A percentile compares a stretch with the other conserved stretches of the same genome.
Conservation (phyloP, 257 asterid species). For the Rhazya stricta region DNA sequence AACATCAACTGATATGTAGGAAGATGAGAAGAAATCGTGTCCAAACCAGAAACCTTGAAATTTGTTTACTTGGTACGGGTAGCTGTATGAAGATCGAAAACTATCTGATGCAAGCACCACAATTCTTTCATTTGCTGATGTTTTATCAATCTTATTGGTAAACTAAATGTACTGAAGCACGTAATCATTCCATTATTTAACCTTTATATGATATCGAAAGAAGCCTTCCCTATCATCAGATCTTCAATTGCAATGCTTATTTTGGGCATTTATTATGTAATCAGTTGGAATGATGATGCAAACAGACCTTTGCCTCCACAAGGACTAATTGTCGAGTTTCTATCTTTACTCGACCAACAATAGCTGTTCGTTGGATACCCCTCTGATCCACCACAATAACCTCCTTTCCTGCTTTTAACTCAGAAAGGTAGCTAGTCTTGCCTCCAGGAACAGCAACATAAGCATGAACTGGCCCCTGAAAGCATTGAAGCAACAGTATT, state of each 20-base stretch:
- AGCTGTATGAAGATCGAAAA: neutral
- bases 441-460: constrained; percentile 78
- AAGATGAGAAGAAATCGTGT: neutral
- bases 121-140: neutral
- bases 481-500: neutral
- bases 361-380: constrained; percentile 71
- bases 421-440: constrained; percentile 80
- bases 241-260: neutral
- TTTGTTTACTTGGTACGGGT: neutral
- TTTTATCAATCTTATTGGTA: neutral
- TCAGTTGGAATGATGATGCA: neutral
- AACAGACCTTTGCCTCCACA: constrained; percentile 70
- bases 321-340: constrained; percentile 80
- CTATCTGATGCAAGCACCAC: neutral
- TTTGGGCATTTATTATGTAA: neutral
- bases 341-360: constrained; percentile 83
- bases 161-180: neutral
- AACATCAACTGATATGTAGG: neutral
- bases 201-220: neutral
- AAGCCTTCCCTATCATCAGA: neutral
- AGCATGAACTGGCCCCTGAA: constrained; percentile 83
- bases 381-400: constrained; percentile 61
- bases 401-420: constrained; percentile 73
- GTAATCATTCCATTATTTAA: neutral
- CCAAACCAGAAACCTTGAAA: neutral